Base-by-base conservation (phyloP, 495 filamentous ascomycete species). In the Friedmanniomyces simplex region DNA sequence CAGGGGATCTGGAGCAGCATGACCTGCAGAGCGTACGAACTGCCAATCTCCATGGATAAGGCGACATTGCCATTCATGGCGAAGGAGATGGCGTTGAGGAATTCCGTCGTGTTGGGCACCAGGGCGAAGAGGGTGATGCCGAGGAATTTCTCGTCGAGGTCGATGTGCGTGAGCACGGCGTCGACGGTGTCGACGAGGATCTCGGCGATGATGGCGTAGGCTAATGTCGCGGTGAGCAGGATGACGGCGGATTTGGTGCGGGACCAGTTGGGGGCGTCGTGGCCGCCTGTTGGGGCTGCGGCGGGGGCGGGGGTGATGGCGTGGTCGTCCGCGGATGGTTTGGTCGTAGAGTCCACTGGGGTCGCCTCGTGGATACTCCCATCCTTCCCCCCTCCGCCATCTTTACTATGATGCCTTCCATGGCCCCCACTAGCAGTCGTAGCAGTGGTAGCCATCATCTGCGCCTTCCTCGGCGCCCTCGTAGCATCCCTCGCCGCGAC, bases 21-120 rank as follows among this genome's bases (percentile, higher is more conserved):
- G 55, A 99, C 93, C 70, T 99, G 93, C 39, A 99, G 77, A 7
- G 94, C 94, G 63, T 99, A 99, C 32, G 91, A 91, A 0, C 89
- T 95, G 61, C 93, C 93, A 61, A 99, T 97, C 68, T 99, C 93
- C 94, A 99, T 97, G 42, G 89, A 95, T 25, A 99, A 77, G 0
- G 93, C 93, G 67, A 99, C 97, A 71, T 99, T 99, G n/a, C 93
- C 93, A 65, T 99, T 97, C 94, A 99, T 99, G 43, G 93, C 93
- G 70, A 99, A 99, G 1, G 90, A 96, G 55, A 99, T 97, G 66
- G 94, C 93, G 68, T 99, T 99, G 74, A 99, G 68, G 66, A 99
- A 99, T 69, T 99, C 93, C 22, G 93, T 99, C 18, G 93, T 97
- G 69, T 97, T 99, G 1, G 93, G 93, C 25, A 99, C 93, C 58